Evolutionary conservation across 2,329 filamentous ascomycete genomes (phyloP), one percentile per base, ranked within the genome.

Genomic region (Pseudomassariella vexata): DNA sequence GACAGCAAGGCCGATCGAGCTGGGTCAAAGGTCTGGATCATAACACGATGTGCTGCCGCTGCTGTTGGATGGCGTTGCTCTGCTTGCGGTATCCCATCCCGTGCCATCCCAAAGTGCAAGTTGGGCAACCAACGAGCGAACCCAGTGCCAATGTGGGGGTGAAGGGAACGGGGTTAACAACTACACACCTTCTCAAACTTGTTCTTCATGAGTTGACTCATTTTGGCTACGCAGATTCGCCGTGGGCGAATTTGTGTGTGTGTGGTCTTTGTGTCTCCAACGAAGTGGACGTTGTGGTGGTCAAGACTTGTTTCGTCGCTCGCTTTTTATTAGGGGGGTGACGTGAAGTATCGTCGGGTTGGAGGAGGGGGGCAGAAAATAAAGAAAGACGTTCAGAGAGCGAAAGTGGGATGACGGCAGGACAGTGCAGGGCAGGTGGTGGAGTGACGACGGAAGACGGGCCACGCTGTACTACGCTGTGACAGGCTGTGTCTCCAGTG

Each of bases 131-230:
- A 27, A 17, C 19, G 11, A 27, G 25, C 25, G 19, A 17, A 6
- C 14, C 25, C n/a, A 27, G 9, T 17, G 18, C 19, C 25, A 29
- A 2, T 14, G 27, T 29, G 34, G 35, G 36, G 28, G 24, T 23
- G 31, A 45, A 25, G 36, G 30, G 28, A 12, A 44, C 32, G 30
- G 46, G 27, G 36, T n/a, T n/a, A n/a, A 42, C 32, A 39, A 76
- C 85, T 69, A 68, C 95, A 92, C 71, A 76, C 89, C 65, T 95
- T 75, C 65, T 98, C 92, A 53, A 96, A 76, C 73, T 98, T 96
- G 75, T 95, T 95, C 76, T 94, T 89, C 73, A 95, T 86, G 62
- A 89, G 87, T 50, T 90, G 90, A 62, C 95, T 95, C 87, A 96
- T 94, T 45, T 49, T 70, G 62, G 40, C 42, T 40, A 34, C 23